Percentiles rank a stretch among this genome's conserved stretches.
phyloP scores from a whole-genome alignment of 108 stramenopile genomes.

The Conticribra weissflogii region DNA sequence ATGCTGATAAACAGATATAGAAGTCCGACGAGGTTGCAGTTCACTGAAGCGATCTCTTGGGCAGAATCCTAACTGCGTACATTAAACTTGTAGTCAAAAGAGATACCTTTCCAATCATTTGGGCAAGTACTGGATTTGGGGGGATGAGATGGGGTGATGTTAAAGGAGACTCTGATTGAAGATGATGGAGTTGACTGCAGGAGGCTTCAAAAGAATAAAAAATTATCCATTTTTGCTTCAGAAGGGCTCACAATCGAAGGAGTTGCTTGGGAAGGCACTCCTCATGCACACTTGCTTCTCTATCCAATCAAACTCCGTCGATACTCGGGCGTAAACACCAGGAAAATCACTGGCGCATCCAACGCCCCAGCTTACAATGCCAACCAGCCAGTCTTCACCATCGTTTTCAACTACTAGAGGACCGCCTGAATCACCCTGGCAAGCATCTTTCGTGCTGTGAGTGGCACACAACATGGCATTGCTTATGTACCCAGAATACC shows the following conservation, averaged over 20 bases:
- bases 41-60: too few species aligned
- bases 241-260: slow-evolving; percentile 16
- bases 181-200: too few species aligned
- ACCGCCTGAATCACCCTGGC: slow-evolving; percentile 36
- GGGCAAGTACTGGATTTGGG: too few species aligned
- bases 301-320: slow-evolving; percentile 45
- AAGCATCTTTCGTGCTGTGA: slow-evolving; percentile 17
- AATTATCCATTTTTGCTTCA: too few species aligned
- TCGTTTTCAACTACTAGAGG: slow-evolving; percentile 14
- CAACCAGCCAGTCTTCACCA: slow-evolving; percentile 21
- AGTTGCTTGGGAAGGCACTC: slow-evolving; percentile 5
- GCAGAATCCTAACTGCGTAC: too few species aligned
- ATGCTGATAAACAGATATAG: too few species aligned
- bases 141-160: too few species aligned
- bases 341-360: slow-evolving; percentile 49
- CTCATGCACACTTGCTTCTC: slow-evolving; percentile 38
- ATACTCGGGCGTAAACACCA: slow-evolving; percentile 52
- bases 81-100: too few species aligned
- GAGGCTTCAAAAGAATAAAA: too few species aligned
- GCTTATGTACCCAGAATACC: slow-evolving; percentile 19
- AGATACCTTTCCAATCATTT: too few species aligned
- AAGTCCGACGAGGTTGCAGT: too few species aligned
- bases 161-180: too few species aligned
- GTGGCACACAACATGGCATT: slow-evolving; percentile 29
- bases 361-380: slow-evolving; percentile 45